Evolutionary conservation across 2,329 filamentous ascomycete genomes (phyloP).

Genomic region (Fusarium lateritium): DNA sequence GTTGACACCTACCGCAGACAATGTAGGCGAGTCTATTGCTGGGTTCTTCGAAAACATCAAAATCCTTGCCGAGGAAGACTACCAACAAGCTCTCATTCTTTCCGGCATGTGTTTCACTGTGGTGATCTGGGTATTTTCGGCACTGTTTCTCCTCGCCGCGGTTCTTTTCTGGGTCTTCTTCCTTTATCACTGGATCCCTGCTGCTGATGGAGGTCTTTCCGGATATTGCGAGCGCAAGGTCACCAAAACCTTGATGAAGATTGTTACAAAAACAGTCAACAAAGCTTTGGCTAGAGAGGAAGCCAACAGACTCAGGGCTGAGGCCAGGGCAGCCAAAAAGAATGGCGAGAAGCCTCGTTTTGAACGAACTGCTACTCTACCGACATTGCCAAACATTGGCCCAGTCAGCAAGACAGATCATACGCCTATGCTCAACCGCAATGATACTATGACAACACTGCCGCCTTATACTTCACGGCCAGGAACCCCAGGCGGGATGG

Average conservation of each 20-base stretch:
- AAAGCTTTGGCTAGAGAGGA: constrained; percentile 88
- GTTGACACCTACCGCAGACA: constrained; percentile 68
- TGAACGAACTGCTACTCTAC: constrained; percentile 77
- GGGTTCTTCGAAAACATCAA: constrained; percentile 89
- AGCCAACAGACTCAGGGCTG: constrained; percentile 68
- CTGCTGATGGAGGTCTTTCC: constrained; percentile 82
- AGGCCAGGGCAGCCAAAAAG: constrained; percentile 66
- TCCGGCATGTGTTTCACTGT: constrained; percentile 94
- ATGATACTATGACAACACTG: constrained; percentile 73
- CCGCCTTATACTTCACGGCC: constrained; percentile 74
- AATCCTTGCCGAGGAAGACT: constrained; percentile 79
- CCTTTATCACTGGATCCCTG: constrained; percentile 92
- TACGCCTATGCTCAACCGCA: constrained; percentile 71
- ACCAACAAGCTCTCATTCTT: constrained; percentile 85
- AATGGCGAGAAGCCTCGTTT: constrained; percentile 65
- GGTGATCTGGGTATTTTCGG: constrained; percentile 88
- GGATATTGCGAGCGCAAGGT: constrained; percentile 94
- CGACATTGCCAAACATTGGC: constrained; percentile 65
- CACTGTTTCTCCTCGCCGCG: constrained; percentile 81
- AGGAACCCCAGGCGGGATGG: constrained; percentile 67
- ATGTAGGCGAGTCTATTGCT: constrained; percentile 74
- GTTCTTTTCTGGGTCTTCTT: constrained; percentile 88
- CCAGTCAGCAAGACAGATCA: constrained; percentile 62
- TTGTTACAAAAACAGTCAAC: constrained; percentile 89
- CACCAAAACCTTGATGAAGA: constrained; percentile 85